Base-by-base conservation (phyloP, 441 rosid genomes). In the Adansonia gregorii region DNA sequence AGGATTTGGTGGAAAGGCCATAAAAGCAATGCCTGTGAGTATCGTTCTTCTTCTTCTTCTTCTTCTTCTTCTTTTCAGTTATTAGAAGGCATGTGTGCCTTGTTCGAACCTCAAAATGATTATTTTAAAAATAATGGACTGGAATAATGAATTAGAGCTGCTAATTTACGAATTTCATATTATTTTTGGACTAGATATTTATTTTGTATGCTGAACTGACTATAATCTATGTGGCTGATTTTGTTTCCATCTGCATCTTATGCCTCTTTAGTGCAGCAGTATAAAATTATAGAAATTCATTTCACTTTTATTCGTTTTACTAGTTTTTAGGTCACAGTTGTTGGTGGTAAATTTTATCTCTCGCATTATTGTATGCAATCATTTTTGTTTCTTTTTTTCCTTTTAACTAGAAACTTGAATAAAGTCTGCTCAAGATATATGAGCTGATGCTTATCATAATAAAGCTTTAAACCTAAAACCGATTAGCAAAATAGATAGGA, bases 1-100 rank as follows among this genome's bases (percentile, higher is more conserved):
- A 7, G 99, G 98, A 14, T 96, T 93, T 35, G 98, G 99, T 78
- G 99, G 99, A 75, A 96, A 96, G 83, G 90, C 88, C 56, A 17
- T 84, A 0, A 90, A 84, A 84, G 72, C 98, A 64, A 87, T 92
- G 82, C 87, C 89, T 5, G 98, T 96, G 69, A 91, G 97, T 89
- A 31, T 54, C 24, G 3, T n/a, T 54, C 48, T 31, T 54, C 7
- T 3, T 31, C 35, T 2, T 11, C 9, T 1, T 24, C 27, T 63
- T 2, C 14, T 31, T n/a, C n/a, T n/a, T n/a, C n/a, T n/a, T n/a
- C n/a, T 59, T 20, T 8, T 31, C 67, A 31, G 41, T 14, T 60
- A 11, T 63, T 35, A 5, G 45, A 31, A 63, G 67, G 39, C 31
- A 4, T 61, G 39, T 39, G 35, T 27, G 35, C 5, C 11, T 61